These are phyloP conservation scores for Eimeria maxima DNA, from an alignment of 169 alveolate genomes.

Conservation along the genomic window DNA sequence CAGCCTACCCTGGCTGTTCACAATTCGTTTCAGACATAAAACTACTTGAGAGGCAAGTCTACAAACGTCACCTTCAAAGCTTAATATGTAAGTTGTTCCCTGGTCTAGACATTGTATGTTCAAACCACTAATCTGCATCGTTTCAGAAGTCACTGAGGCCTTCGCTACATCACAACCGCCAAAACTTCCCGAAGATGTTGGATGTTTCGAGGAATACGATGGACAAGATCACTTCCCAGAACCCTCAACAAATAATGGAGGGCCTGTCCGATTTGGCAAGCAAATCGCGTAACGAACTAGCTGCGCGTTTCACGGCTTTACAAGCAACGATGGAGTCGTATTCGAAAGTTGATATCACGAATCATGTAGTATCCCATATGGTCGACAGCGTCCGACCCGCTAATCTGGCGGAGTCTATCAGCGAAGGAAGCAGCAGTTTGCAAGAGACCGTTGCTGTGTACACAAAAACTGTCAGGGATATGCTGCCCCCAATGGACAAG, in stretches of 20 bases:
- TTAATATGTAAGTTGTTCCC: background rate
- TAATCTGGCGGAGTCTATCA: constrained; percentile 8
- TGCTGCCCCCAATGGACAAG: constrained; percentile 64
- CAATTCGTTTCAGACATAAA: constrained; percentile 6
- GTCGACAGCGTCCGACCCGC: constrained; percentile 64
- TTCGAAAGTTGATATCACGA: constrained; percentile 61
- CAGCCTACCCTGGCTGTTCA: background rate
- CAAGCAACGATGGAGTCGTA: constrained; percentile 73
- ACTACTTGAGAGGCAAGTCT: background rate
- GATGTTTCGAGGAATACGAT: constrained; percentile 36
- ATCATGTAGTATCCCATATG: constrained; percentile 56
- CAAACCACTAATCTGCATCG: background rate
- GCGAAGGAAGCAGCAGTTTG: constrained; percentile 36
- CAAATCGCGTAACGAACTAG: constrained; percentile 41
- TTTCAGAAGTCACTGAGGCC: background rate
- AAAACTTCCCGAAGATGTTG: constrained; percentile 33
- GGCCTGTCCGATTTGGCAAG: constrained; percentile 63
- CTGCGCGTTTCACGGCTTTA: constrained; percentile 36
- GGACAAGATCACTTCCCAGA: constrained; percentile 58
- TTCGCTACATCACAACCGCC: background rate
- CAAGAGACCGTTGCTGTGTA: constrained; percentile 42
- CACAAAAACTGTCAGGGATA: constrained; percentile 22
- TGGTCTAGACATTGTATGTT: background rate
- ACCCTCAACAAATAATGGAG: constrained; percentile 64
- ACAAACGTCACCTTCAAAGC: background rate